Evolutionary conservation across 495 filamentous ascomycete species (phyloP), one percentile per base, ranked within the genome.

Genomic region (Penicillium verhagenii): DNA sequence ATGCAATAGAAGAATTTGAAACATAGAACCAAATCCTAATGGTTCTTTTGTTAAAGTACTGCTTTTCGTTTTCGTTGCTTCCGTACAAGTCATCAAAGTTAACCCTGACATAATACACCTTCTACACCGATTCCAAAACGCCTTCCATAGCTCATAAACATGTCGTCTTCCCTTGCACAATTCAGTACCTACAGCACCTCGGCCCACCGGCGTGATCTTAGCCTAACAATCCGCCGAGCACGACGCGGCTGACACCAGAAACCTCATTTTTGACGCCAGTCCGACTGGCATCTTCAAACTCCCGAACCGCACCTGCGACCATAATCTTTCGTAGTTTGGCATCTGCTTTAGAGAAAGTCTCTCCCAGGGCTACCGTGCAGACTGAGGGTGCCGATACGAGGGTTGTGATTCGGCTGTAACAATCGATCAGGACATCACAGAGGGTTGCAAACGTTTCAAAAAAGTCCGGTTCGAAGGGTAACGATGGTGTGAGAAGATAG

Each of bases 381-480:
- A 85, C 76, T 3, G 82, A 75, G 2, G 92, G 83, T 1, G 81
- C 80, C 24, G 83, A 75, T 37, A 97, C 75, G 45, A 97, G 75
- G 19, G 71, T 74, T 63, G 93, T 74, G 19, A 97, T 82, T 28
- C 86, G 80, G 45, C 85, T 84, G 71, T 99, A 99, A 61, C 85
- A 89, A 61, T 97, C 94, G 58, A 96, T 95, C 53, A 99, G 72
- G 2, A 95, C 89, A 69, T 99, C 95, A 72, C 94, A 97, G 21
- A 99, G 77, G 8, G 94, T 97, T n/a, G 92, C 88, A 70, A 97
- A 97, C 0, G 91, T 95, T 72, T 96, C 91, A 68, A 91, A 95
- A 65, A 96, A 99, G 70, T 99, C 94, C 9, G 93, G 93, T 46
- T 97, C 94, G 64, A 99, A 99, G 0, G 94, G 94, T 47, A 97